Conservation (phyloP, 1,284 basidiomycete species). For the Pholiota adiposa region DNA sequence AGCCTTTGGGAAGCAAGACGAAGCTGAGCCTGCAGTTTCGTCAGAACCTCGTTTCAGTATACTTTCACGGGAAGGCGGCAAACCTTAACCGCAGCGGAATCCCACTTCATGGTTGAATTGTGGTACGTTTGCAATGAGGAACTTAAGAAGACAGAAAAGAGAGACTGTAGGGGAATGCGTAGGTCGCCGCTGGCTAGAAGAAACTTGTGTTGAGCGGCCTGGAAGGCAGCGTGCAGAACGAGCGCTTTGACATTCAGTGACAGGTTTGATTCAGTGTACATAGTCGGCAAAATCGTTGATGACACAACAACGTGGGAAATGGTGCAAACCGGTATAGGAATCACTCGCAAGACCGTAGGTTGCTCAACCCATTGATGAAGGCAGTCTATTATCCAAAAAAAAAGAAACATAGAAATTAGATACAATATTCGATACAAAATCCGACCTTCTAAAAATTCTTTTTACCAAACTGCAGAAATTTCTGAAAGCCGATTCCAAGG, state of each 20-base stretch:
- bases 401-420: no score
- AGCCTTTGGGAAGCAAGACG: conserved; percentile 65
- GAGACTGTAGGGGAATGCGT: neutral
- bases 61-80: conserved; percentile 9
- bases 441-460: no score
- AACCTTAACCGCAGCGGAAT: conserved; percentile 53
- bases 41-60: neutral
- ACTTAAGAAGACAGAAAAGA: neutral
- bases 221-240: conserved; percentile 7
- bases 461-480: no score
- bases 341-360: no score
- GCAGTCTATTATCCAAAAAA: neutral
- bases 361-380: no score
- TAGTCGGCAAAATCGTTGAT: conserved; percentile 10
- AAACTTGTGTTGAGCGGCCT: conserved; percentile 2
- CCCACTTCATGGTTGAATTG: conserved; percentile 37
- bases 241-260: conserved; percentile 12
- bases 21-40: conserved; percentile 54
- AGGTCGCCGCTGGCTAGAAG: conserved; percentile 4
- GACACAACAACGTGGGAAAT: conserved; percentile 14
- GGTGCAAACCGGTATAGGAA: neutral
- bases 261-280: neutral
- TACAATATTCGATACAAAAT: no score
- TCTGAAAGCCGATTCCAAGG: no score
- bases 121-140: neutral